Conservation (phyloP, 2,329 filamentous ascomycete genomes). For the Trichoderma sp. region DNA sequence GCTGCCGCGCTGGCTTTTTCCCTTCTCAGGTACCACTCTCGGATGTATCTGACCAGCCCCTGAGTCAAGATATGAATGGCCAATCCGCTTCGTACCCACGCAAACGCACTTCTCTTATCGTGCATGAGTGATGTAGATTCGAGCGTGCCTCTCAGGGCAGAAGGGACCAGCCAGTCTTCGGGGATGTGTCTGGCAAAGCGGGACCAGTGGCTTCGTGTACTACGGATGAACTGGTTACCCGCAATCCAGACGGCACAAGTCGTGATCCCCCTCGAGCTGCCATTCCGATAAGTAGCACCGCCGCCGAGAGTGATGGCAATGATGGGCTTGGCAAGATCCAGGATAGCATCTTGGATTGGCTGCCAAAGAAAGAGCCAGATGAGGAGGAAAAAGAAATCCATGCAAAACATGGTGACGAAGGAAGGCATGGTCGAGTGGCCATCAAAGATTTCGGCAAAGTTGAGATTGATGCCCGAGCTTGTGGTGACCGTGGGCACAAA, state of each 20-base stretch:
- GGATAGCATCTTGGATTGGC: conserved; percentile 81
- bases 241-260: conserved; percentile 70
- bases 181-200: conserved; percentile 50
- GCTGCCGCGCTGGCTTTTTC: conserved; percentile 57
- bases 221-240: conserved; percentile 54
- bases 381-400: conserved; percentile 80
- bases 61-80: conserved; percentile 76
- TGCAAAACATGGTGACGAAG: conserved; percentile 77
- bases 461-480: conserved; percentile 75
- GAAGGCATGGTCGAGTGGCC: conserved; percentile 84
- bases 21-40: conserved; percentile 66
- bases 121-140: conserved; percentile 47
- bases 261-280: conserved; percentile 70
- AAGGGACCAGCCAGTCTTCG: conserved; percentile 48
- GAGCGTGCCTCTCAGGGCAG: conserved; percentile 51
- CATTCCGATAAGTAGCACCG: conserved; percentile 68
- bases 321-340: conserved; percentile 90
- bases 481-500: conserved; percentile 84
- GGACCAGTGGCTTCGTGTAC: conserved; percentile 52
- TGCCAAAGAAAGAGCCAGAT: conserved; percentile 88
- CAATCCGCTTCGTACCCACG: conserved; percentile 68
- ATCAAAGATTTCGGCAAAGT: conserved; percentile 89
- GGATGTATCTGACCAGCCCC: conserved; percentile 69
- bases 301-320: conserved; percentile 90
- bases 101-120: conserved; percentile 61